Base-by-base conservation (phyloP, 768 basidiomycete species). In the Rhizopogon salebrosus region DNA sequence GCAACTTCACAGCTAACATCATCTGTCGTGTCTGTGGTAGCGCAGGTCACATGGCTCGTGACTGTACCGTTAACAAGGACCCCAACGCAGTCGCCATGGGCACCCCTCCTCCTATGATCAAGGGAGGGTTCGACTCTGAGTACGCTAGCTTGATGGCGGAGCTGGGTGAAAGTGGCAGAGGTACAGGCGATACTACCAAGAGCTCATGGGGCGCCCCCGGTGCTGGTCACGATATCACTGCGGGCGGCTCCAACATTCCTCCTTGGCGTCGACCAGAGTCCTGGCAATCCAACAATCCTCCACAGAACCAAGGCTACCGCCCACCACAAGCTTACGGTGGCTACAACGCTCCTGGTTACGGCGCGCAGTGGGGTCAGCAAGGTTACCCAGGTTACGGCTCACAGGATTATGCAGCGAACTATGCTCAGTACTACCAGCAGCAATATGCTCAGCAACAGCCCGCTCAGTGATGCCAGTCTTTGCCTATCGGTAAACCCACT, bases 1-100 rank as follows among this genome's bases (percentile, higher is more conserved):
- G 90, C 70, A 97, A 97, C 75, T 98, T 94, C 75, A 95, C 92
- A 61, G 97, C 97, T 75, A 95, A 95, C 77, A 95, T 99, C 76
- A 95, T 98, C 66, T 99, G 97, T 79, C 94, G 93, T 65, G 84
- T 95, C 64, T 99, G 97, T 70, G 95, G 95, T 56, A 95, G 92
- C 64, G 93, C 94, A 37, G 95, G 97, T 35, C 95, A 98, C 74
- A 98, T 99, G 95, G 95, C 95, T 46, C 87, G 95, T 60, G 95
- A 98, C 73, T 98, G 95, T 70, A 90, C 92, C 42, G 88, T 91
- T 66, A 90, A 92, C 72, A 92, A 85, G 65, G 91, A 94, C 70
- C 89, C 91, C 54, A 90, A 89, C 62, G 85, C 85, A 18, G 74
- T 60, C 41, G 62, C 73, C 52, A 66, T 73, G 35, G 72, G 68